Conservation (phyloP, 1,284 basidiomycete genomes). For the Austroboletus niveus region DNA sequence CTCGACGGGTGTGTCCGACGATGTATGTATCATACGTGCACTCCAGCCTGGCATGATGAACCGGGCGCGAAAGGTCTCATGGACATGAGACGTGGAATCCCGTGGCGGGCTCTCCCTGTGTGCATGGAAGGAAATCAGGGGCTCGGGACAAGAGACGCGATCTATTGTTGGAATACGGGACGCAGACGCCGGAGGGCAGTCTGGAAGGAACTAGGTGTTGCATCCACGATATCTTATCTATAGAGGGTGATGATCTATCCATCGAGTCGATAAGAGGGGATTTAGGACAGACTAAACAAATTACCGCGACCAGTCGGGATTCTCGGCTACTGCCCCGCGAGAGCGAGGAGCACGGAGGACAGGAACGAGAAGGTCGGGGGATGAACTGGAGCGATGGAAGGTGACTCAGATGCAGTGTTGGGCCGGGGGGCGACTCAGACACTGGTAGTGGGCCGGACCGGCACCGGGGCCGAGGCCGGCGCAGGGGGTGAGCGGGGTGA, state of each 20-base stretch:
- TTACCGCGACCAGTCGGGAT: conserved; percentile 8
- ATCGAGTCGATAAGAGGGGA: not conserved
- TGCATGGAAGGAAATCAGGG: conserved; percentile 8
- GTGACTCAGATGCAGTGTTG: not conserved
- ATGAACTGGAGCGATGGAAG: conserved; percentile 11
- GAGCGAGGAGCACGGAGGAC: conserved; percentile 10
- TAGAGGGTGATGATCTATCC: conserved; percentile 10
- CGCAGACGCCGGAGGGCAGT: conserved; percentile 1
- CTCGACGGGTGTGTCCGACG: not conserved
- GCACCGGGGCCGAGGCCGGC: not conserved
- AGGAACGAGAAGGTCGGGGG: conserved; percentile 9
- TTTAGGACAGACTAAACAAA: not conserved
- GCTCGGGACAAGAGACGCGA: not conserved
- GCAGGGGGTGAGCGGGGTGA: not conserved
- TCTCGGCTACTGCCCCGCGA: not conserved
- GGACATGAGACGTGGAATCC: conserved; percentile 2
- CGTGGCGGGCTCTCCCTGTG: conserved; percentile 8
- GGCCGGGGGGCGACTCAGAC: not conserved
- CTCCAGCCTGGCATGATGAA: conserved; percentile 2
- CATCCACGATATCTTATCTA: conserved; percentile 17
- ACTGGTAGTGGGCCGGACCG: no score
- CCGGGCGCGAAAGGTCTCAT: not conserved
- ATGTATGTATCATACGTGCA: not conserved
- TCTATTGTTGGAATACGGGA: conserved; percentile 19
- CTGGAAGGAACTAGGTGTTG: not conserved